Evolutionary conservation across 2,329 filamentous ascomycete genomes (phyloP).

Genomic region (Bipolaris bicolor): DNA sequence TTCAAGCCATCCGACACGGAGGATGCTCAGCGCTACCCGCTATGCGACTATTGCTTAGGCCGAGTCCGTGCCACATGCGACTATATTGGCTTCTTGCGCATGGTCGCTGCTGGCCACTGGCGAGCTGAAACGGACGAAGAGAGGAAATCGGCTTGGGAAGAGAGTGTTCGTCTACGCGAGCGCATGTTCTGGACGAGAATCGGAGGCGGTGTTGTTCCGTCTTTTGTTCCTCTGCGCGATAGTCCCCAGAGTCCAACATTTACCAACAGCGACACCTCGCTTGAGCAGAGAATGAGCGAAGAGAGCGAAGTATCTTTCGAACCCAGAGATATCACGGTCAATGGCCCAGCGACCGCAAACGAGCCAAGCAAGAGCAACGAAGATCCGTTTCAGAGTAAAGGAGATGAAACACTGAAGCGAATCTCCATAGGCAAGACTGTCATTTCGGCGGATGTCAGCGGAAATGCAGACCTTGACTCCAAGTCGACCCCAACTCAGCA

Average conservation of each 20-base stretch:
- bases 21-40: slow-evolving; percentile 83
- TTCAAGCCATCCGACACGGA: slow-evolving; percentile 89
- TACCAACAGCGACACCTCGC: slow-evolving; percentile 24
- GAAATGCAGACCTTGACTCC: background rate
- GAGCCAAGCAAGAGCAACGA: slow-evolving; percentile 36
- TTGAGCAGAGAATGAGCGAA: slow-evolving; percentile 35
- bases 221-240: slow-evolving; percentile 50
- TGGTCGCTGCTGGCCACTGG: slow-evolving; percentile 93
- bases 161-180: slow-evolving; percentile 85
- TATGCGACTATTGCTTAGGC: slow-evolving; percentile 86
- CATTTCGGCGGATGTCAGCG: slow-evolving; percentile 24
- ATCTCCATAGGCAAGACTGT: slow-evolving; percentile 49
- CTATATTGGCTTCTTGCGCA: slow-evolving; percentile 86
- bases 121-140: slow-evolving; percentile 81
- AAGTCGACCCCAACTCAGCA: slow-evolving; percentile 3
- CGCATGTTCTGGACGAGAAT: slow-evolving; percentile 97
- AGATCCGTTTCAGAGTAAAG: slow-evolving; percentile 42
- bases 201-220: slow-evolving; percentile 86
- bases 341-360: slow-evolving; percentile 11
- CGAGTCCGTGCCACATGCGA: slow-evolving; percentile 89
- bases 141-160: slow-evolving; percentile 90
- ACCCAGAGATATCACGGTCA: slow-evolving; percentile 23
- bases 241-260: slow-evolving; percentile 44
- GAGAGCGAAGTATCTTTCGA: slow-evolving; percentile 38
- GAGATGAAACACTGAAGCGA: slow-evolving; percentile 37